Percentiles rank a stretch among this genome's conserved stretches.
These are phyloP conservation scores for Didymella arachidicola DNA, from an alignment of 2,329 filamentous ascomycete genomes.

Conservation along the genomic window DNA sequence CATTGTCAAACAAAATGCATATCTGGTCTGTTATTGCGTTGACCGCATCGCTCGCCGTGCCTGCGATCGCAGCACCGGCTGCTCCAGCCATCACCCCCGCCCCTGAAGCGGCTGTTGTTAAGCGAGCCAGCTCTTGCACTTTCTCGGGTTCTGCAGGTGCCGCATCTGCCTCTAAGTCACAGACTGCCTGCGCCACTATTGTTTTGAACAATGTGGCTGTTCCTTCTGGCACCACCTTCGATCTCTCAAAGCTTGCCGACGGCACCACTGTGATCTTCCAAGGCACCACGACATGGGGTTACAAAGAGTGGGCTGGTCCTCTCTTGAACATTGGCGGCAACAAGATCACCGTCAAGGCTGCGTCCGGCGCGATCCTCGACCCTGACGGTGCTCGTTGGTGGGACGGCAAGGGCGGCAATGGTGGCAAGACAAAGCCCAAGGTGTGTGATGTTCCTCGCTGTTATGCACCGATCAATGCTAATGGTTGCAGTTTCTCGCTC, in stretches of 20 bases:
- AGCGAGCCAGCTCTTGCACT: conserved; percentile 56
- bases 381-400: conserved; percentile 64
- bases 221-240: conserved; percentile 65
- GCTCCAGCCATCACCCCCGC: conserved; percentile 34
- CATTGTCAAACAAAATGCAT: conserved; percentile 21
- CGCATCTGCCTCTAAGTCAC: conserved; percentile 56
- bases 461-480: not conserved
- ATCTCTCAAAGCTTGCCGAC: conserved; percentile 61
- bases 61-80: conserved; percentile 36
- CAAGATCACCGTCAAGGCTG: conserved; percentile 66
- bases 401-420: conserved; percentile 55
- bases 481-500: conserved; percentile 59
- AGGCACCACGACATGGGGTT: conserved; percentile 71
- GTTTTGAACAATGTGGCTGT: conserved; percentile 62
- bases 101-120: conserved; percentile 24
- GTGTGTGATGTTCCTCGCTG: not conserved
- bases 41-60: conserved; percentile 29
- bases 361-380: conserved; percentile 62
- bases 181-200: conserved; percentile 63
- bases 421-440: conserved; percentile 54
- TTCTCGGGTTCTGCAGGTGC: conserved; percentile 58
- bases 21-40: conserved; percentile 26
- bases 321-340: conserved; percentile 66
- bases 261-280: conserved; percentile 67
- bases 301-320: conserved; percentile 70